Conservation (phyloP, 2,329 filamentous ascomycete species). For the Alternaria hordeiaustralica region DNA sequence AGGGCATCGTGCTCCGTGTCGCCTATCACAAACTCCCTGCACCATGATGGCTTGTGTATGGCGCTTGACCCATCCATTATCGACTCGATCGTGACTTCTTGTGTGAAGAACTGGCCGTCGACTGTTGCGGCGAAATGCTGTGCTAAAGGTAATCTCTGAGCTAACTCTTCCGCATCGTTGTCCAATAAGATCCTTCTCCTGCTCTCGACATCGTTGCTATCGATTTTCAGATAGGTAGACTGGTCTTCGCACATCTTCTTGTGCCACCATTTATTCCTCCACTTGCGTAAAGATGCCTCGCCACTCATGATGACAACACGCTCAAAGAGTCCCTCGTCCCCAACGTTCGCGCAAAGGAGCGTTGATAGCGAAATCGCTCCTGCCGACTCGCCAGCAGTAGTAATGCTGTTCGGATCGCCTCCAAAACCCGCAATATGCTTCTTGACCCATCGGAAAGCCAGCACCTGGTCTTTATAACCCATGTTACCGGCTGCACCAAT, state of each 20-base stretch:
- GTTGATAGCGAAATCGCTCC: slow-evolving; percentile 49
- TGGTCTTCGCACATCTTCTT: slow-evolving; percentile 35
- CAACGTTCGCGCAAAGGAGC: slow-evolving; percentile 35
- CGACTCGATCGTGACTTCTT: slow-evolving; percentile 20
- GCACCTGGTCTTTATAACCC: slow-evolving; percentile 44
- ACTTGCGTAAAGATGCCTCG: slow-evolving; percentile 37
- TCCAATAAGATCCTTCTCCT: slow-evolving; percentile 22
- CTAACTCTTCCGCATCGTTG: slow-evolving; percentile 27
- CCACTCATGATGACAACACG: slow-evolving; percentile 42
- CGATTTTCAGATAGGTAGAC: slow-evolving; percentile 24
- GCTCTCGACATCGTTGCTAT: slow-evolving; percentile 9
- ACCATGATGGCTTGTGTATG: slow-evolving; percentile 54
- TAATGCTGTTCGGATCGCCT: slow-evolving; percentile 48
- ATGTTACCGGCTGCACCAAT: slow-evolving; percentile 48
- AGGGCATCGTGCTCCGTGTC: slow-evolving; percentile 54
- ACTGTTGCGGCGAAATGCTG: slow-evolving; percentile 35
- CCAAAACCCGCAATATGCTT: slow-evolving; percentile 49
- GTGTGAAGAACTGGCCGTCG: slow-evolving; percentile 32
- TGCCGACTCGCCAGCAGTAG: slow-evolving; percentile 55
- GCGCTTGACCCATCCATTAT: slow-evolving; percentile 20
- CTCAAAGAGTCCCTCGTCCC: slow-evolving; percentile 31
- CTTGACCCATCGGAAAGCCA: slow-evolving; percentile 49
- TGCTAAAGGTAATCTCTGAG: slow-evolving; percentile 30
- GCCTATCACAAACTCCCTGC: slow-evolving; percentile 54
- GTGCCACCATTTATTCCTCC: slow-evolving; percentile 35